These are phyloP conservation scores for Botrytis hyacinthi DNA, from an alignment of 2,329 filamentous ascomycete genomes.

Conservation along the genomic window DNA sequence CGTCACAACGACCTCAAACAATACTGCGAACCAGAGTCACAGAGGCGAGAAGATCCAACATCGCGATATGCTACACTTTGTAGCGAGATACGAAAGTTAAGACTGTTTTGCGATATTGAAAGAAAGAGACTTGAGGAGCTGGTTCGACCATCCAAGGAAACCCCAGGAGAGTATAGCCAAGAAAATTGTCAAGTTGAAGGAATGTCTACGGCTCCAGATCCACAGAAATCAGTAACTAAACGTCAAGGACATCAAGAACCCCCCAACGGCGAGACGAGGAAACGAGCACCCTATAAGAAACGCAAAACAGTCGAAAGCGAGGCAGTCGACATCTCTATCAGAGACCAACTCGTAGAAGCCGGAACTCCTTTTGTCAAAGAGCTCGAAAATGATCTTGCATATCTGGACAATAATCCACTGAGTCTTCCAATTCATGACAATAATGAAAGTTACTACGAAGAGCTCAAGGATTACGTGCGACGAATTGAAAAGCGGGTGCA, in stretches of 20 bases:
- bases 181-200: not conserved
- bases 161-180: not conserved
- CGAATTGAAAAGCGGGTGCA: not conserved
- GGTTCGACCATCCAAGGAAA: not conserved
- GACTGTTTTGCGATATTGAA: not conserved
- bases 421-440: not conserved
- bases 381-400: not conserved
- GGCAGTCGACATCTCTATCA: not conserved
- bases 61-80: not conserved
- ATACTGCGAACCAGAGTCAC: not conserved
- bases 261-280: not conserved
- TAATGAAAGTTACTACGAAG: not conserved
- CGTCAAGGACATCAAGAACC: not conserved
- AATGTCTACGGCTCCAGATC: not conserved
- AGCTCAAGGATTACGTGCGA: not conserved
- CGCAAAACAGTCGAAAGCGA: not conserved
- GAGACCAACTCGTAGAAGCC: not conserved
- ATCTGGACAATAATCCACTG: not conserved
- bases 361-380: not conserved
- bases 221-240: not conserved
- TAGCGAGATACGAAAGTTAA: not conserved
- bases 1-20: not conserved
- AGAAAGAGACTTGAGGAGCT: not conserved
- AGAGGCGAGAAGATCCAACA: not conserved
- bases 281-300: not conserved